These are phyloP conservation scores for Coemansia sp. DNA, from an alignment of 371 early-diverging fungal species.

Conservation along the genomic window DNA sequence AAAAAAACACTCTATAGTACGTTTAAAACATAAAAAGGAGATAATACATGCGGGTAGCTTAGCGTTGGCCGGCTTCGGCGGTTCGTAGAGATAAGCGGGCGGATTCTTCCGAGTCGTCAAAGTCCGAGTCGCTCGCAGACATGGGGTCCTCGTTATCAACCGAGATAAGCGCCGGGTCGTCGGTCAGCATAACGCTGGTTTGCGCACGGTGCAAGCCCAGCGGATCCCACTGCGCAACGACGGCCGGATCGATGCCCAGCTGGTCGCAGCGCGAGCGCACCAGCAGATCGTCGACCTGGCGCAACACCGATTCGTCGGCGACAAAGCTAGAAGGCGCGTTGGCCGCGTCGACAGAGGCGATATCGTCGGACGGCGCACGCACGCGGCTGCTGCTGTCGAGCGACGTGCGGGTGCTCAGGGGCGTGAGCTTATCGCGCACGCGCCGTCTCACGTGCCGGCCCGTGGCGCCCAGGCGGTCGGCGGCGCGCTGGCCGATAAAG, in stretches of 20 bases:
- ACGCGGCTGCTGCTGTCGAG: neutral
- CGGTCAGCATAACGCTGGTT: neutral
- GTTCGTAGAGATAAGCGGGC: too few species aligned
- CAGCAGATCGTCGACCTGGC: slow-evolving; percentile 19
- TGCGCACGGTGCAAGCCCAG: slow-evolving; percentile 19
- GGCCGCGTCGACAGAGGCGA: neutral
- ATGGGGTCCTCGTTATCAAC: neutral
- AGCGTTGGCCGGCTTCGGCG: too few species aligned
- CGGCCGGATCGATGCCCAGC: slow-evolving; percentile 29
- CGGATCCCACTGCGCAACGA: slow-evolving; percentile 35
- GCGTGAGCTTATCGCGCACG: slow-evolving; percentile 6
- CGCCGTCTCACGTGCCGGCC: slow-evolving; percentile 1
- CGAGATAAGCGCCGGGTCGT: neutral
- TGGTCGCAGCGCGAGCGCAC: slow-evolving; percentile 17
- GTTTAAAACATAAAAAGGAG: too few species aligned
- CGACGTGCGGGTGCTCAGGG: slow-evolving; percentile 5
- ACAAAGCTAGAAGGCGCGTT: neutral
- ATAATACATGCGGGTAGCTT: too few species aligned
- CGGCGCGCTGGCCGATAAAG: slow-evolving; percentile 21
- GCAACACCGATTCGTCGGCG: slow-evolving; percentile 4
- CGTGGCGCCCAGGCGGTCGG: slow-evolving; percentile 12
- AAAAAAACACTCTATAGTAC: too few species aligned
- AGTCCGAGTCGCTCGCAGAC: slow-evolving; percentile 11
- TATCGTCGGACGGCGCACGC: neutral
- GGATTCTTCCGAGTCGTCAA: neutral